Percentiles rank a stretch among this genome's conserved stretches.
Conservation (phyloP, 2,329 filamentous ascomycete genomes). For the Ophiostoma novo-ulmi region DNA sequence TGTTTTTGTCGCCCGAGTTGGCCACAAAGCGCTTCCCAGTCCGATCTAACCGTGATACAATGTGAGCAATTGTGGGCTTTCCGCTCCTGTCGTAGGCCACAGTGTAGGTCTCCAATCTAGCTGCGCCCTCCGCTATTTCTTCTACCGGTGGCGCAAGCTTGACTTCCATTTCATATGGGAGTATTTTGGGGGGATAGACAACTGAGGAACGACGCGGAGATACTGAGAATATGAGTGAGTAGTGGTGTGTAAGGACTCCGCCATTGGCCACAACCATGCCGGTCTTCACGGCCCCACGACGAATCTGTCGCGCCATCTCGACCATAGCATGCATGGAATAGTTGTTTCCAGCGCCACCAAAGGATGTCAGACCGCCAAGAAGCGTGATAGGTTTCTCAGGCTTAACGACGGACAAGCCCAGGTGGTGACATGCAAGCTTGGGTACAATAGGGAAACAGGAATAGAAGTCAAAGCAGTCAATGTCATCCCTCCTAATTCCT, state of each 20-base stretch:
- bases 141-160: background rate
- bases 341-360: constrained; percentile 26
- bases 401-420: constrained; percentile 16
- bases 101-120: constrained; percentile 21
- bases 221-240: constrained; percentile 17
- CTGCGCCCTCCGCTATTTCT: constrained; percentile 15
- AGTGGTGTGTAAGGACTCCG: constrained; percentile 23
- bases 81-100: constrained; percentile 18
- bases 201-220: background rate
- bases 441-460: constrained; percentile 25
- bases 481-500: constrained; percentile 8
- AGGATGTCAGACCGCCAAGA: constrained; percentile 23
- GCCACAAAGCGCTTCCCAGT: constrained; percentile 17
- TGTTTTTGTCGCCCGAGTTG: constrained; percentile 18
- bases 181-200: constrained; percentile 20
- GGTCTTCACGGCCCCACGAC: constrained; percentile 3
- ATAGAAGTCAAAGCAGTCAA: constrained; percentile 24
- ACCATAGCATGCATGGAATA: constrained; percentile 25
- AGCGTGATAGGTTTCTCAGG: constrained; percentile 21
- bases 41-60: constrained; percentile 12
- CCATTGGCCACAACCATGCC: constrained; percentile 24
- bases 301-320: constrained; percentile 20
- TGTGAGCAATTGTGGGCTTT: background rate
- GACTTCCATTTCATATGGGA: constrained; percentile 15
- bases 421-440: constrained; percentile 23